Conservation (phyloP, 805 yeast species). For the Pichia scutulata region DNA sequence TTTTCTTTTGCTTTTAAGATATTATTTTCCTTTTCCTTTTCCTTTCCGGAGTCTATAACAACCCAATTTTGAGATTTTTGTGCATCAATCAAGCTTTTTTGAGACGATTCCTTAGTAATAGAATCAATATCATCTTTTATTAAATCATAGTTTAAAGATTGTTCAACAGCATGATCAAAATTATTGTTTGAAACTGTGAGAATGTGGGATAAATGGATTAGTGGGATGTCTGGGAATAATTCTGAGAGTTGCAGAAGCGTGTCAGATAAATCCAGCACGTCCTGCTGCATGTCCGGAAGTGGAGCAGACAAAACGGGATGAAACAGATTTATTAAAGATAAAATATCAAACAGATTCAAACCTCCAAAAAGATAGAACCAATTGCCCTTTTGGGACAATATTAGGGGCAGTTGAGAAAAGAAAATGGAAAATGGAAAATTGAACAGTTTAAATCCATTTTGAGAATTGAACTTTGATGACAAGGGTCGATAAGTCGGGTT, state of each 20-base stretch:
- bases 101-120: conserved; percentile 12
- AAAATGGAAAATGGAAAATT: neutral
- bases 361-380: neutral
- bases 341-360: neutral
- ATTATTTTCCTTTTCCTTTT: neutral
- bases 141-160: conserved; percentile 22
- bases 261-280: neutral
- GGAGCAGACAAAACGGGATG: neutral
- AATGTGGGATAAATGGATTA: conserved; percentile 23
- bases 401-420: neutral
- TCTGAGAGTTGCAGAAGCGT: conserved; percentile 19
- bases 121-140: conserved; percentile 8
- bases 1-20: neutral
- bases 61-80: neutral
- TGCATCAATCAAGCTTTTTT: conserved; percentile 19
- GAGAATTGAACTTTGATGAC: neutral
- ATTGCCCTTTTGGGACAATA: neutral
- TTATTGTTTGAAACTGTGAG: conserved; percentile 28
- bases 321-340: too few species aligned
- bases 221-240: conserved; percentile 39
- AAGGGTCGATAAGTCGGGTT: neutral
- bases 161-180: conserved; percentile 26
- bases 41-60: neutral
- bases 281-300: neutral
- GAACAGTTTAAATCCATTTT: neutral